Evolutionary conservation across 1,284 basidiomycete species (phyloP), one percentile per base, ranked within the genome.

Genomic region (Sparassis latifolia): DNA sequence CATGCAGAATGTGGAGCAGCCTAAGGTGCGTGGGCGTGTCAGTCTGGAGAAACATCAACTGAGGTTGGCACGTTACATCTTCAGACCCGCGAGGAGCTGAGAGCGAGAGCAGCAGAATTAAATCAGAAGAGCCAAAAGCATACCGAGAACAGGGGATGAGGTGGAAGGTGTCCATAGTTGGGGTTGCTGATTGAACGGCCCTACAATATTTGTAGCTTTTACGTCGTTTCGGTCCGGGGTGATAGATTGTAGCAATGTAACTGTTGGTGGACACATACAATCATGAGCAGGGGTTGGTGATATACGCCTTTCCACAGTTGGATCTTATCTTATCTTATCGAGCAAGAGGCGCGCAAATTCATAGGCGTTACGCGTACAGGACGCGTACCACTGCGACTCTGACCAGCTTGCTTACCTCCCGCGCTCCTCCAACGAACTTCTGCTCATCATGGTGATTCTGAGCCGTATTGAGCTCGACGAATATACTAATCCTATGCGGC

Each of bases 61-160:
- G n/a, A 28, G 50, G 20, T 35, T 32, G 1, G 31, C 10, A 40
- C 28, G 44, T n/a, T 7, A 45, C 10, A 30, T 6, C 32, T n/a
- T 40, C 20, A 69, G 67, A 62, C 57, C 31, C 60, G 63, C 12
- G 66, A 68, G 33, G 62, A 68, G 54, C 50, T 69, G 48, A 55
- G 53, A 27, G 65, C 67, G 1, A 55, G 62, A 1, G 54, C 61
- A 10, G 58, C 60, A 33, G 59, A 66, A 56, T 57, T 69, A 33
- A 69, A 69, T 53, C 58, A 44, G 40, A 9, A 38, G 27, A 27
- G n/a, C 35, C 20, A 20, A 20, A 20, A 20, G 20, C 20, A 20
- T 20, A 20, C 20, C 20, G 20, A 20, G 20, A 20, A 20, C 20
- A 20, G 20, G 20, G 20, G 20, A 20, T 20, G 20, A 20, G 20